phyloP scores from a whole-genome alignment of 805 yeast species.

The Sporopachydermia lactativora region DNA sequence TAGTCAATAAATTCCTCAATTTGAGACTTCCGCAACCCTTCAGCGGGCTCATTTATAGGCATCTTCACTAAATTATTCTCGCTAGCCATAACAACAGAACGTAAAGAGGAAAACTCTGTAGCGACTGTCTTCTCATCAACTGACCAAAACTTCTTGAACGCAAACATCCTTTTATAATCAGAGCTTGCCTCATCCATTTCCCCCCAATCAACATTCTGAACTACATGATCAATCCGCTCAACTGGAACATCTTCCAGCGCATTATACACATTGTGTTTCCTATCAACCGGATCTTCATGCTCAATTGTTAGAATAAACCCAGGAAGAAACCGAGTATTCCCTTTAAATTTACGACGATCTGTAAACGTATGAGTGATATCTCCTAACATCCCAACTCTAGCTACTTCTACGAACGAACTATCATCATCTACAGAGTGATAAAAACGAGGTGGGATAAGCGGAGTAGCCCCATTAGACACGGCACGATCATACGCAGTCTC shows the following conservation, averaged over 20 bases:
- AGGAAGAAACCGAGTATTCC: slow-evolving; percentile 40
- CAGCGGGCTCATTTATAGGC: slow-evolving; percentile 80
- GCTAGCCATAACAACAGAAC: slow-evolving; percentile 67
- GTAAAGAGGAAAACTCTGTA: slow-evolving; percentile 55
- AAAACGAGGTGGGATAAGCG: slow-evolving; percentile 18
- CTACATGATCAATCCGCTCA: slow-evolving; percentile 57
- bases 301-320: slow-evolving; percentile 20
- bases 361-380: slow-evolving; percentile 62
- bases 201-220: slow-evolving; percentile 65
- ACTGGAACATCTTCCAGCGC: slow-evolving; percentile 26
- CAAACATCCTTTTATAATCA: slow-evolving; percentile 47
- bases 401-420: slow-evolving; percentile 36
- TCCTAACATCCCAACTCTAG: slow-evolving; percentile 39
- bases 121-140: slow-evolving; percentile 68
- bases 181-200: slow-evolving; percentile 43
- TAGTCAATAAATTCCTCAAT: slow-evolving; percentile 71
- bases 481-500: slow-evolving; percentile 32
- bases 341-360: slow-evolving; percentile 23
- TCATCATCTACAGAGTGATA: slow-evolving; percentile 30
- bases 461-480: slow-evolving; percentile 35
- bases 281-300: slow-evolving; percentile 2
- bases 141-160: slow-evolving; percentile 72
- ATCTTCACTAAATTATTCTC: slow-evolving; percentile 50
- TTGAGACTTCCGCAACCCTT: slow-evolving; percentile 52
- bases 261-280: slow-evolving; percentile 13